Evolutionary conservation across 2,329 filamentous ascomycete species (phyloP), one percentile per base, ranked within the genome.

Genomic region (Blastomyces emzantsi): DNA sequence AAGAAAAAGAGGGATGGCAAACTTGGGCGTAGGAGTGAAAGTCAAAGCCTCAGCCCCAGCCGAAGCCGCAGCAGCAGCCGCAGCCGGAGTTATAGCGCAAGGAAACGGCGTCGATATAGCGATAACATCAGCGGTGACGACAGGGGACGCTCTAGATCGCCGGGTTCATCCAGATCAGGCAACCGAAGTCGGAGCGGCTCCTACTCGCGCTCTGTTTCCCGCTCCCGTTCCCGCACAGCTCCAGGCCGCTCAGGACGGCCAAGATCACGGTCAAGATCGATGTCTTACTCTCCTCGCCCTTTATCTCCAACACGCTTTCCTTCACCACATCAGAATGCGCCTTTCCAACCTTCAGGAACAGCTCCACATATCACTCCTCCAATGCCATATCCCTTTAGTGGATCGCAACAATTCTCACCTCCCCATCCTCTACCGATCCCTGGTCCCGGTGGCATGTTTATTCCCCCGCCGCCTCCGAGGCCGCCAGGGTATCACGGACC

Each of bases 1-100:
- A 90, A 88, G 75, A 76, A 73, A 65, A 69, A 74, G 59, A 72
- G 68, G 9, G 65, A 68, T 30, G 69, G 67, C n/a, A 65, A 70
- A 41, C 67, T 65, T 36, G 65, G 63, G 30, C 71, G 76, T 72
- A 59, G 69, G 74, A 77, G 66, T 73, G 78, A 62, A 76, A 81
- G 69, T 71, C 77, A 64, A 74, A 82, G 65, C 66, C 79, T 68
- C 77, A 51, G 22, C 4, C 49, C 22, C 22, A 51, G 25, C 22
- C 19, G 45, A 8, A 81, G 49, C 49, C 49, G 11, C 25, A 52
- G 49, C 49, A 22, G 2, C 25, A 52, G 70, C 72, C 66, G 65
- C 43, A 67, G 67, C 55, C 61, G 62, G 43, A 70, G 67, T 59
- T 83, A 82, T 73, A 81, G 69, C 56, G 66, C 67, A 52, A 62